phyloP scores from a whole-genome alignment of 1,284 basidiomycete genomes.

The Athelia psychrophila region DNA sequence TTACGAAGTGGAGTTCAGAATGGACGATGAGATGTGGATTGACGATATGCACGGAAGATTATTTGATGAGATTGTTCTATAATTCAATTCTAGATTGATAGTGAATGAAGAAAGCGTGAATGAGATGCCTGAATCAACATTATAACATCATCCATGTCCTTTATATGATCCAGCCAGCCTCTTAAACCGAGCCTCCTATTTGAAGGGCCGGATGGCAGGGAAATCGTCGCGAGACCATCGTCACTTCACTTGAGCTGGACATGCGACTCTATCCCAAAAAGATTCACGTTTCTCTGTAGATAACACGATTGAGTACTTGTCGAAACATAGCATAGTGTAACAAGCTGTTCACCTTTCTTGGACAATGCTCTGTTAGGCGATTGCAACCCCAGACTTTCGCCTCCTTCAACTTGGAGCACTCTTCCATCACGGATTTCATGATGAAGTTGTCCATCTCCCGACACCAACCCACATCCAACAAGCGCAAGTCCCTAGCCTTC shows the following conservation, averaged over 20 bases:
- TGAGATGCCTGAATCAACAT: no score
- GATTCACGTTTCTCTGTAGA: not conserved
- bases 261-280: not conserved
- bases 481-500: slow-evolving; percentile 46
- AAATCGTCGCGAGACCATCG: not conserved
- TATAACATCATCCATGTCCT: no score
- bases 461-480: slow-evolving; percentile 87
- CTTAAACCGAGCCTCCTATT: no score
- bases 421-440: slow-evolving; percentile 68
- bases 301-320: not conserved
- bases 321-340: not conserved
- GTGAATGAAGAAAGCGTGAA: no score
- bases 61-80: no score
- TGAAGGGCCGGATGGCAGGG: no score
- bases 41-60: no score
- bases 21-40: no score
- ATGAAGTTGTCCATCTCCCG: slow-evolving; percentile 83
- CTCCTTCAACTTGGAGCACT: slow-evolving; percentile 49
- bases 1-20: no score
- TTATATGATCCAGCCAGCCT: no score
- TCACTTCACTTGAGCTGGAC: not conserved
- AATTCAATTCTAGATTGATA: no score
- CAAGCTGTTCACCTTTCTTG: slow-evolving; percentile 43
- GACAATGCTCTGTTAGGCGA: slow-evolving; percentile 51
- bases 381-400: slow-evolving; percentile 76